Percentiles rank a stretch among this genome's conserved stretches.
Evolutionary conservation across 2,329 filamentous ascomycete species (phyloP).

Genomic region (Xylariaceae sp.): DNA sequence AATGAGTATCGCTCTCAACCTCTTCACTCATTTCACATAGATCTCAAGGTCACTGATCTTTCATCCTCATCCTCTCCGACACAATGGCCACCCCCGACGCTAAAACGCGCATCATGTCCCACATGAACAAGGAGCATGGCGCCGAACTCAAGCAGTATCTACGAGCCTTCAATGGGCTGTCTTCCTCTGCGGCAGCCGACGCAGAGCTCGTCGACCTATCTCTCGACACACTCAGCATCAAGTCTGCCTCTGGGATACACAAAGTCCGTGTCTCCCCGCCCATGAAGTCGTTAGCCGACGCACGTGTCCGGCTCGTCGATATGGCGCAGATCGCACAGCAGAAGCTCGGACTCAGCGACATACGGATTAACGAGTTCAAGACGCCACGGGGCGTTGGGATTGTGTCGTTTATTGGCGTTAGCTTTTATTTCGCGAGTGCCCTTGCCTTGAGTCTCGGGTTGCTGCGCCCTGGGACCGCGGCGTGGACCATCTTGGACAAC

Average conservation of each 20-base stretch:
- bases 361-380: conserved; percentile 39
- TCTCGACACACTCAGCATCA: conserved; percentile 59
- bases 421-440: conserved; percentile 51
- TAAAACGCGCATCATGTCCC: conserved; percentile 64
- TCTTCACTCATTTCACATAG: too few species aligned
- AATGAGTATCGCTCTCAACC: too few species aligned
- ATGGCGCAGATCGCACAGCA: conserved; percentile 59
- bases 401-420: conserved; percentile 51
- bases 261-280: conserved; percentile 65
- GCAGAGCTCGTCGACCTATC: conserved; percentile 64
- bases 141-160: conserved; percentile 73
- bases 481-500: conserved; percentile 47
- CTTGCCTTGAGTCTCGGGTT: conserved; percentile 42
- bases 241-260: conserved; percentile 44
- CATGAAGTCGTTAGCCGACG: conserved; percentile 63
- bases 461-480: conserved; percentile 48
- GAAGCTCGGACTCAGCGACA: conserved; percentile 55
- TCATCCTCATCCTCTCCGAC: not conserved
- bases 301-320: conserved; percentile 65
- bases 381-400: conserved; percentile 43
- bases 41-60: not conserved
- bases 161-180: conserved; percentile 63
- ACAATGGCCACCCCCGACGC: conserved; percentile 36
- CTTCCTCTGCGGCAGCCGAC: conserved; percentile 49
- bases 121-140: conserved; percentile 85